Conservation (phyloP, 163 green algal genomes). For the Trebouxiophyceae sp. region DNA sequence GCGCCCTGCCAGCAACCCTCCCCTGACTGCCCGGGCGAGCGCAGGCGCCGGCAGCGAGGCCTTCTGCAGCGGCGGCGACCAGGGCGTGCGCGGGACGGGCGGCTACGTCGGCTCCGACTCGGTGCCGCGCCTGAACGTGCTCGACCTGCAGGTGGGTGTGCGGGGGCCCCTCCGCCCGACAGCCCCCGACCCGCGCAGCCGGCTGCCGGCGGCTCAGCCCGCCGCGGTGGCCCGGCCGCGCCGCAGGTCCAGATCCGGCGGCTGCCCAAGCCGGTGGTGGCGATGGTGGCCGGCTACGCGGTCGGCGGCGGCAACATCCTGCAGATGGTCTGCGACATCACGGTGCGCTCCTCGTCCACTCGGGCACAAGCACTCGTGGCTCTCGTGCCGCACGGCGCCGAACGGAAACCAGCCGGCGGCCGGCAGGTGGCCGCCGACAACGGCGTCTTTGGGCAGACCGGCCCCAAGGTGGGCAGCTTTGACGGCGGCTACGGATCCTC, state of each 20-base stretch:
- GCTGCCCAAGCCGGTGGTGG: slow-evolving; percentile 88
- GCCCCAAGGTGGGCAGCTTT: slow-evolving; percentile 95
- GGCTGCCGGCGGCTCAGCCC: background rate
- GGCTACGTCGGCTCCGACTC: slow-evolving; percentile 91
- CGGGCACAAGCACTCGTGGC: too few species aligned
- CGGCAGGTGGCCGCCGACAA: slow-evolving; percentile 93
- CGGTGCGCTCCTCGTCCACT: slow-evolving; percentile 39
- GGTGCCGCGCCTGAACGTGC: slow-evolving; percentile 88
- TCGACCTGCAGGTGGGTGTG: slow-evolving; percentile 87
- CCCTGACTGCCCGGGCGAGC: background rate
- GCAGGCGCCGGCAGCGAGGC: slow-evolving; percentile 71
- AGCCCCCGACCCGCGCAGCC: too few species aligned
- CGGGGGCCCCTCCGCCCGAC: too few species aligned
- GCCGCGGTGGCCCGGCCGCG: background rate
- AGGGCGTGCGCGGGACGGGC: slow-evolving; percentile 75
- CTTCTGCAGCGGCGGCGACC: slow-evolving; percentile 97
- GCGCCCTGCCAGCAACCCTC: slow-evolving; percentile 2
- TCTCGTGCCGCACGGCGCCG: too few species aligned
- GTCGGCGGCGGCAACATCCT: slow-evolving; percentile 96
- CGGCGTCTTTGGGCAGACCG: slow-evolving; percentile 96
- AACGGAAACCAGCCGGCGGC: too few species aligned
- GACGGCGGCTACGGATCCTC: slow-evolving; percentile 93
- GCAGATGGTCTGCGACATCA: slow-evolving; percentile 99
- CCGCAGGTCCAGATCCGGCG: slow-evolving; percentile 86
- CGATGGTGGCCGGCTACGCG: slow-evolving; percentile 93